Conservation (phyloP, 148 eudicot species). For the Chenopodium formosanum region DNA sequence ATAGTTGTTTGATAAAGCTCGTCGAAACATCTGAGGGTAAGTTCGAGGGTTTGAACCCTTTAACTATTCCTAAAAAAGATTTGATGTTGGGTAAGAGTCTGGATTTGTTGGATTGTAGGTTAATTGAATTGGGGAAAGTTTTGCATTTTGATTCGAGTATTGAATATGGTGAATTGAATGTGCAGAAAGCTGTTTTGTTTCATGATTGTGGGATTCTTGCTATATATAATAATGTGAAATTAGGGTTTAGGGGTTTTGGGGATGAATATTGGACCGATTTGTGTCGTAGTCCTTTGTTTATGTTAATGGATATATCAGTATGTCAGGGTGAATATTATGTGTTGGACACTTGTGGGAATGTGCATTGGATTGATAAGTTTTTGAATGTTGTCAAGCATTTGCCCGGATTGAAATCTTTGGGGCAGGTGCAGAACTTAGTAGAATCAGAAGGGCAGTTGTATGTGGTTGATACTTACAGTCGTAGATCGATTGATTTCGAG, state of each 20-base stretch:
- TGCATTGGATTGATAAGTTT: not conserved
- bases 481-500: no score
- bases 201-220: not conserved
- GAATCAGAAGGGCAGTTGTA: slow-evolving; percentile 7
- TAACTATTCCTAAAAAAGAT: not conserved
- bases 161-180: not conserved
- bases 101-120: not conserved
- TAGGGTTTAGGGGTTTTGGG: not conserved
- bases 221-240: not conserved
- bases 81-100: not conserved
- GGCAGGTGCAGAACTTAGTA: not conserved
- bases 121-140: slow-evolving; percentile 3
- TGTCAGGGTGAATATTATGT: not conserved
- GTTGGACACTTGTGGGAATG: not conserved
- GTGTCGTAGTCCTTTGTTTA: not conserved
- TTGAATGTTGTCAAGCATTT: not conserved
- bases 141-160: not conserved
- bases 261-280: not conserved
- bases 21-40: not conserved
- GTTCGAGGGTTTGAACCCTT: not conserved
- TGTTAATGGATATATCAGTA: no score
- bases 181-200: not conserved
- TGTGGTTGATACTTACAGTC: not conserved
- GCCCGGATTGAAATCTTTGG: not conserved
- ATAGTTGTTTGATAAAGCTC: slow-evolving; percentile 1